Conservation (phyloP, 2,329 filamentous ascomycete genomes). For the Penicillium sclerotigenum region DNA sequence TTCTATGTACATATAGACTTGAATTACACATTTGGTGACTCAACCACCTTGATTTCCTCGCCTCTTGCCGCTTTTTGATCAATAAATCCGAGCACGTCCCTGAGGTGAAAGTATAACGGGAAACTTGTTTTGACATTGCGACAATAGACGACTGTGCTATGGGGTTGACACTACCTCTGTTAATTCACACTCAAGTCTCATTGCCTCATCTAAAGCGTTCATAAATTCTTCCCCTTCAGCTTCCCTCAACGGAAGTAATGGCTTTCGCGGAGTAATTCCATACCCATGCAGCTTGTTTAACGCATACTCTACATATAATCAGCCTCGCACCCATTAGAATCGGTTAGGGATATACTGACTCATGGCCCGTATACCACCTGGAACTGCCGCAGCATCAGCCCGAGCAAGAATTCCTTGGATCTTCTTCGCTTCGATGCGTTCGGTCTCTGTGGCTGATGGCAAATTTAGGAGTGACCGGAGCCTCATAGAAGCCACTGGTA, state of each 20-base stretch:
- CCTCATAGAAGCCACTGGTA: constrained; percentile 21
- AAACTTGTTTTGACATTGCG: background rate
- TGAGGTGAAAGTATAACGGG: background rate
- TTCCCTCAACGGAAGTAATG: background rate
- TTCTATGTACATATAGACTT: background rate
- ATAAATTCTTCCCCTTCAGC: background rate
- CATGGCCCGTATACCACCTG: background rate
- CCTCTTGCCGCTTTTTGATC: background rate
- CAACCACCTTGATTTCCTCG: background rate
- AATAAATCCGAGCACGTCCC: background rate
- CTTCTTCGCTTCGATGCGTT: background rate
- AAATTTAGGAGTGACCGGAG: constrained; percentile 22
- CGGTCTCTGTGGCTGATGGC: background rate
- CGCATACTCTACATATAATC: background rate
- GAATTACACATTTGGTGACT: background rate
- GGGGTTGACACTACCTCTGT: background rate
- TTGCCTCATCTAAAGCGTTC: background rate
- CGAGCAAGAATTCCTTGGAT: background rate
- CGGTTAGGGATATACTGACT: background rate
- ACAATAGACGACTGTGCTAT: background rate
- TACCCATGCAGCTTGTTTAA: background rate
- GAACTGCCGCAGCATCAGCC: background rate
- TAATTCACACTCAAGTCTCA: background rate
- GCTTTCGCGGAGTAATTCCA: background rate
- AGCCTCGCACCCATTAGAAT: background rate